Conservation (phyloP, 768 basidiomycete species). For the Lactarius vividus region DNA sequence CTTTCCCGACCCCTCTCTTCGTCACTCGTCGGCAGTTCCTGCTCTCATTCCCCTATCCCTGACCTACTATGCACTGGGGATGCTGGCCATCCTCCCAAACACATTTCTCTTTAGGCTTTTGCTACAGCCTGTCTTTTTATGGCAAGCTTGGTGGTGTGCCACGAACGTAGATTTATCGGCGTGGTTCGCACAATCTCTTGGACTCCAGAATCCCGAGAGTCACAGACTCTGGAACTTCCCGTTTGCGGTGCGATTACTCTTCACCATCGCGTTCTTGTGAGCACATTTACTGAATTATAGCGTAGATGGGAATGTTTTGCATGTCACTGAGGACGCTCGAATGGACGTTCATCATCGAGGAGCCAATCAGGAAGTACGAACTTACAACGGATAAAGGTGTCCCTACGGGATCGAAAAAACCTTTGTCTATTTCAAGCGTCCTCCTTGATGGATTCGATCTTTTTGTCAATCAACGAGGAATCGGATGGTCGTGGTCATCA, state of each 20-base stretch:
- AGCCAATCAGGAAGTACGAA: too few relatives aligned
- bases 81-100: constrained; percentile 11
- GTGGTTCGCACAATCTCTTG: background rate
- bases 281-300: background rate
- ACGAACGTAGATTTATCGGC: background rate
- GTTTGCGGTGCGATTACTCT: constrained; percentile 1
- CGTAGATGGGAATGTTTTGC: constrained; percentile 1
- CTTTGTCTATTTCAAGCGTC: background rate
- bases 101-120: background rate
- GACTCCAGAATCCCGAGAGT: too few relatives aligned
- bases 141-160: background rate
- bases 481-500: background rate
- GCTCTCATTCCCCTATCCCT: background rate
- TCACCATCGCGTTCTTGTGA: background rate
- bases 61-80: constrained; percentile 5
- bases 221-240: background rate
- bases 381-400: too few relatives aligned
- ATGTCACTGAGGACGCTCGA: background rate
- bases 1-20: constrained; percentile 1
- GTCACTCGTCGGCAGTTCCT: background rate
- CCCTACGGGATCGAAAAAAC: background rate
- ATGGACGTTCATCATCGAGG: background rate
- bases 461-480: constrained; percentile 17
- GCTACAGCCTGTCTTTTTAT: constrained; percentile 4
- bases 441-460: constrained; percentile 19